These are phyloP conservation scores for Gymnopilus dilepis DNA, from an alignment of 768 basidiomycete genomes.

Conservation along the genomic window DNA sequence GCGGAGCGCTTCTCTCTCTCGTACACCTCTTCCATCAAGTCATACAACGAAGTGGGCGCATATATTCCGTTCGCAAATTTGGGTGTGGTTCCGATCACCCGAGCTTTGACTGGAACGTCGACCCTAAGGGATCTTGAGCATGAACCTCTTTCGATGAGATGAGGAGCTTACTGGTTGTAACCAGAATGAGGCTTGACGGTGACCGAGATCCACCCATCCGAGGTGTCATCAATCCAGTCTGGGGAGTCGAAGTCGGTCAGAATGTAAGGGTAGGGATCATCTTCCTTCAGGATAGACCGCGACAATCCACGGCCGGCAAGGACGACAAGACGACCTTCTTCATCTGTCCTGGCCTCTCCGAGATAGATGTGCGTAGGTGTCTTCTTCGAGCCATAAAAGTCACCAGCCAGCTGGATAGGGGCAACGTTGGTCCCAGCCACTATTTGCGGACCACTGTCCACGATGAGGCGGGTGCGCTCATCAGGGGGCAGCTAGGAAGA, in stretches of 20 bases:
- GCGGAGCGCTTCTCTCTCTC: slow-evolving; percentile 16
- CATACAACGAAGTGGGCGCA: slow-evolving; percentile 35
- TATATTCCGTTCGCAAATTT: slow-evolving; percentile 36
- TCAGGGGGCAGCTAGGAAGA: slow-evolving; percentile 21
- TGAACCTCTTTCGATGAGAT: no score
- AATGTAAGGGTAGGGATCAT: slow-evolving; percentile 23
- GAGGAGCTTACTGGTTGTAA: slow-evolving; percentile 16
- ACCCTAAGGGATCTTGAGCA: slow-evolving; percentile 3
- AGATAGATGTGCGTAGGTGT: slow-evolving; percentile 21
- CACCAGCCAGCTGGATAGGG: slow-evolving; percentile 18
- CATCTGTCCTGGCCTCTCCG: slow-evolving; percentile 27
- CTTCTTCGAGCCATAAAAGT: slow-evolving; percentile 6
- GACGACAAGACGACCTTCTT: slow-evolving; percentile 35
- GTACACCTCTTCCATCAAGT: slow-evolving; percentile 37
- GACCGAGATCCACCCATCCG: slow-evolving; percentile 37
- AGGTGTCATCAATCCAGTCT: slow-evolving; percentile 40
- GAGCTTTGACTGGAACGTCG: slow-evolving; percentile 8
- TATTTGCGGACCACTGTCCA: slow-evolving; percentile 23
- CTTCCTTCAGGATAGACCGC: slow-evolving; percentile 11
- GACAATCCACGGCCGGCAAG: slow-evolving; percentile 35
- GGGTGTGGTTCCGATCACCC: slow-evolving; percentile 33
- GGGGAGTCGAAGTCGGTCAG: slow-evolving; percentile 36
- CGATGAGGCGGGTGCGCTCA: slow-evolving; percentile 25
- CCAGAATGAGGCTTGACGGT: slow-evolving; percentile 11
- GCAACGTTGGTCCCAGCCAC: slow-evolving; percentile 1